phyloP scores from a whole-genome alignment of 305 asterid genomes.

The Rubia tinctorum region DNA sequence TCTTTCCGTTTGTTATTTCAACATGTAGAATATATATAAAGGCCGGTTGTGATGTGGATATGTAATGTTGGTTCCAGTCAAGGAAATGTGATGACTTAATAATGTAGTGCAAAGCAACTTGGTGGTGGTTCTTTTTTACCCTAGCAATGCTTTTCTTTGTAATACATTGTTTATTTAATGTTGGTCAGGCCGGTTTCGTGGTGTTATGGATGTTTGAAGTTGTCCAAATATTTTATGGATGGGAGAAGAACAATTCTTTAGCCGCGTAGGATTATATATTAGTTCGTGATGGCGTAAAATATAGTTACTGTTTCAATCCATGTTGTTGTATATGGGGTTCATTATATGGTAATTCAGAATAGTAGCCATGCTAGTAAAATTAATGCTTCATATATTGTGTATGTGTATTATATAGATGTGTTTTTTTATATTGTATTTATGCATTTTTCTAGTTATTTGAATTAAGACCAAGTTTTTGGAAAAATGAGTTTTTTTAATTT shows the following conservation, averaged over 20 bases:
- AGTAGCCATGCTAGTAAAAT: no score
- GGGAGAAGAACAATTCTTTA: constrained; percentile 5
- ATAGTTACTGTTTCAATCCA: background rate
- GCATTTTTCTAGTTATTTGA: no score
- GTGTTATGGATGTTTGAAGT: constrained; percentile 25
- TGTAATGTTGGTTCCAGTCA: background rate
- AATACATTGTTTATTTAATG: background rate
- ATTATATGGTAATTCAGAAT: no score
- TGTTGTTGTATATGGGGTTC: background rate
- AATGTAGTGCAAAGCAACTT: background rate
- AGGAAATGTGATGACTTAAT: background rate
- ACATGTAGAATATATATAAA: background rate
- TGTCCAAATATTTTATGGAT: constrained; percentile 10
- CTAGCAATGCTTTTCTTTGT: no score
- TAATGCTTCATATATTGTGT: no score
- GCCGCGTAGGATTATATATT: constrained; percentile 17
- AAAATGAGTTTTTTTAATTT: no score
- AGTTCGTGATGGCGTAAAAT: constrained; percentile 1
- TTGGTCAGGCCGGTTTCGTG: constrained; percentile 26
- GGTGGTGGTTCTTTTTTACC: no score
- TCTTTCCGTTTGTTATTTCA: background rate
- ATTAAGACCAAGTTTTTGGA: no score
- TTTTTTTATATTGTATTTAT: no score
- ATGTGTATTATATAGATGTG: no score
- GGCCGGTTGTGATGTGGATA: background rate